These are phyloP conservation scores for Apiotrichum sp. DNA, from an alignment of 1,284 basidiomycete genomes.

Conservation along the genomic window DNA sequence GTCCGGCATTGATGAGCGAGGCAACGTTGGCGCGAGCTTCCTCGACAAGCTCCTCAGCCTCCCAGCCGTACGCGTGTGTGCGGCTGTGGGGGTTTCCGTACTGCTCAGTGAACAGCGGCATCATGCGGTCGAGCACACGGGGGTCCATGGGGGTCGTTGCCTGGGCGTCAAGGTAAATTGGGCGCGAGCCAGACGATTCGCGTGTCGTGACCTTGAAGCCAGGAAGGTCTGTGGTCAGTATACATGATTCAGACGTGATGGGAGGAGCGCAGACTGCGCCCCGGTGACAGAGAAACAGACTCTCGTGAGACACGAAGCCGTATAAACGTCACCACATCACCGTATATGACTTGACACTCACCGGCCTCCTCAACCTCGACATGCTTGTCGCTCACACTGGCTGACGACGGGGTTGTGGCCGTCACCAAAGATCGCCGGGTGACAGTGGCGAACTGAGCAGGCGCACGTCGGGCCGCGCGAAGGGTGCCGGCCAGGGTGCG, in stretches of 20 bases:
- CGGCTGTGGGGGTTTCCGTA: constrained; percentile 98
- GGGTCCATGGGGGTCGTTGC: constrained; percentile 98
- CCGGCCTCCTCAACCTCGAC: constrained; percentile 19
- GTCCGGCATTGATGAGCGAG: constrained; percentile 83
- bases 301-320: too few relatives aligned
- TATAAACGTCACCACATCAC: too few relatives aligned
- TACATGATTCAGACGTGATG: too few relatives aligned
- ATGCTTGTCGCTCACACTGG: constrained; percentile 25
- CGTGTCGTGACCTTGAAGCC: constrained; percentile 72
- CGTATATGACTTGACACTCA: constrained; percentile 2
- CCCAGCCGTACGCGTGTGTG: constrained; percentile 99
- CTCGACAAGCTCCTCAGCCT: constrained; percentile 91
- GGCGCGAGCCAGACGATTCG: constrained; percentile 49
- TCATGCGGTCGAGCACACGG: constrained; percentile 93
- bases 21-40: constrained; percentile 88
- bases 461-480: background rate
- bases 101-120: constrained; percentile 91
- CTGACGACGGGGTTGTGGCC: constrained; percentile 22
- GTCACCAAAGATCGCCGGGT: constrained; percentile 24
- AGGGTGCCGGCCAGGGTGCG: constrained; percentile 5
- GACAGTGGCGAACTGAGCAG: background rate
- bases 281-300: too few relatives aligned
- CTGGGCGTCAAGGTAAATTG: constrained; percentile 94
- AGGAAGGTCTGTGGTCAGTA: constrained; percentile 59
- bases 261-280: too few relatives aligned